Conservation (phyloP, 1,284 basidiomycete genomes). For the Papiliotrema nemorosa region DNA sequence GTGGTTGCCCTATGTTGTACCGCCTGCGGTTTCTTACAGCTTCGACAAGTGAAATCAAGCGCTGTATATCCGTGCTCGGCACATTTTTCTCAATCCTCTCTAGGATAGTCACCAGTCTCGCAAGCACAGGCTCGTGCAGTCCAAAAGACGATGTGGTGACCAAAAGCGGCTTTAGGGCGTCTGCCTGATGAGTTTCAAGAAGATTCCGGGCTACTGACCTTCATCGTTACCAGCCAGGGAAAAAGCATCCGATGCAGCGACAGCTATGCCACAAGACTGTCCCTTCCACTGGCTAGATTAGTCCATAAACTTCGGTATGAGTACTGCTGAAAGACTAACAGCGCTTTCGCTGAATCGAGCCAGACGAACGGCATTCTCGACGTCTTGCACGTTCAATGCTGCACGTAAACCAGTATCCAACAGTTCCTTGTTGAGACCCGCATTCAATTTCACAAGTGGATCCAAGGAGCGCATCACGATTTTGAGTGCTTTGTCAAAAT, state of each 20-base stretch:
- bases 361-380: constrained; percentile 12
- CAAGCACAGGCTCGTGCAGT: not conserved
- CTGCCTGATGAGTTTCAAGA: constrained; percentile 3
- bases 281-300: constrained; percentile 26
- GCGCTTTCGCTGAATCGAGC: constrained; percentile 15
- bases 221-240: constrained; percentile 8
- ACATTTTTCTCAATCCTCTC: too few relatives aligned
- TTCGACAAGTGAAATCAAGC: too few relatives aligned
- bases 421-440: constrained; percentile 27
- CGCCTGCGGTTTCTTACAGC: too few relatives aligned
- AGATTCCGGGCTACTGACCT: constrained; percentile 12
- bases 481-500: constrained; percentile 14
- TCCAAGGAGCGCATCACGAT: constrained; percentile 16
- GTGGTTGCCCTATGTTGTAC: too few relatives aligned
- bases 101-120: not conserved
- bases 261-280: constrained; percentile 27
- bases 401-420: constrained; percentile 31
- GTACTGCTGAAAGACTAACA: constrained; percentile 14
- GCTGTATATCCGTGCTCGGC: too few relatives aligned
- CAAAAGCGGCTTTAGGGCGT: constrained; percentile 17
- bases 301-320: too few relatives aligned
- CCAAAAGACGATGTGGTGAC: constrained; percentile 8
- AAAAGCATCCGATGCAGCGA: constrained; percentile 24
- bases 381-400: constrained; percentile 14
- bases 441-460: constrained; percentile 8